Evolutionary conservation across 805 yeast genomes (phyloP), one percentile per base, ranked within the genome.

Genomic region (Suhomyces tanzawaensis): DNA sequence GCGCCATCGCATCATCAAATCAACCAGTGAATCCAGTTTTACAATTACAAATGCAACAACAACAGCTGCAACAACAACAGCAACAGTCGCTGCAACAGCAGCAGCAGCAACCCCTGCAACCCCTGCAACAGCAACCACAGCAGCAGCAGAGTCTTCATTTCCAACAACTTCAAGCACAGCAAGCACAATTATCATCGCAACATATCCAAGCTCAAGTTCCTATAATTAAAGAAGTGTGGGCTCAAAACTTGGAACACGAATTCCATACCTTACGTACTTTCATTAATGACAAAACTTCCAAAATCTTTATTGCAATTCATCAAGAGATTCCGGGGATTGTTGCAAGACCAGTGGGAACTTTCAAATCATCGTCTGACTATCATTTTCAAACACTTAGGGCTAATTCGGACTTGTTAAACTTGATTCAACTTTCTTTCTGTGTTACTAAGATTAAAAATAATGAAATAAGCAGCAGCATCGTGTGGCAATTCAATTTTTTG

Each of bases 401-500:
- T 7, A 93, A 93, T 58, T 85, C 93, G 3, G 99, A 93, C 60
- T 71, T 93, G 39, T 64, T 90, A 48, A 82, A 83, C 51, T 77
- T 93, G 41, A 82, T 93, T 39, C 99, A 93, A 62, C 74, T 93
- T 38, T 57, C 65, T 2, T 55, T 69, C 34, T 69, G 74, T 47
- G 64, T 64, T 3, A 59, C 65, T 13, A 67, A 66, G 44, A 50
- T 66, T 26, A 57, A 55, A 45, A 53, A 60, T 33, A 58, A 60
- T 42, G 71, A 65, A 44, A 47, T 61, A 32, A 95, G 95, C 18
- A 69, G 88, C 29, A 80, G 47, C 69, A 69, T 46, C 72, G 87
- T 96, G n/a, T 93, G 97, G 96, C 97, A 91, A 59, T 90, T 93
- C 67, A 93, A 93, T 61, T 89, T 93, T 67, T 71, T 75, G 48